Percentiles rank a stretch among this genome's conserved stretches.
Evolutionary conservation across 768 basidiomycete species (phyloP).

Genomic region (Sporobolomyces roseus): DNA sequence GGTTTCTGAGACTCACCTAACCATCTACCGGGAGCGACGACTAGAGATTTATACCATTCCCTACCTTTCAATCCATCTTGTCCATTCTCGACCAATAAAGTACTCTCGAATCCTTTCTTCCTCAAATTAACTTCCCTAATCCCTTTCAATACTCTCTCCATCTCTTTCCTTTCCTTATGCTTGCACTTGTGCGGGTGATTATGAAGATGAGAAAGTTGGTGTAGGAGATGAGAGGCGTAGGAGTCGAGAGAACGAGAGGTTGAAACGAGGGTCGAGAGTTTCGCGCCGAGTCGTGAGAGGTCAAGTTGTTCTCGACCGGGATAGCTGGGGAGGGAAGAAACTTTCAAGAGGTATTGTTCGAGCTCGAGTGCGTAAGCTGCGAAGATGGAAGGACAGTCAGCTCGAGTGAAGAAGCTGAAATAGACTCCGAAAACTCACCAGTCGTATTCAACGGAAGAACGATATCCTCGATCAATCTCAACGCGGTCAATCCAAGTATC

Average conservation of each 20-base stretch:
- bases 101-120: slow-evolving; percentile 40
- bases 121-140: slow-evolving; percentile 16
- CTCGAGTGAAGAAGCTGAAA: slow-evolving; percentile 54
- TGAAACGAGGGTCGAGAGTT: not conserved
- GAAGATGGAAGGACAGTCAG: not conserved
- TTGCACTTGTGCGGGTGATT: not conserved
- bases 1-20: slow-evolving; percentile 43
- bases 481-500: slow-evolving; percentile 37
- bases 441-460: slow-evolving; percentile 46
- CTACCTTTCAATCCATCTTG: slow-evolving; percentile 68
- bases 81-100: slow-evolving; percentile 64
- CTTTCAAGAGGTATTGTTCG: not conserved
- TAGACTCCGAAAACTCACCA: not conserved
- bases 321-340: not conserved
- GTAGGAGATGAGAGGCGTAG: not conserved
- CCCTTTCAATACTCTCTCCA: slow-evolving; percentile 48
- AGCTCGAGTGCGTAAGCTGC: slow-evolving; percentile 8
- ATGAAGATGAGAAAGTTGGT: not conserved
- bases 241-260: not conserved
- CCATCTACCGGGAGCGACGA: slow-evolving; percentile 67
- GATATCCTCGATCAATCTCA: slow-evolving; percentile 36
- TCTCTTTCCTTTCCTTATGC: slow-evolving; percentile 48
- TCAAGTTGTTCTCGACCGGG: slow-evolving; percentile 9
- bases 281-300: not conserved
- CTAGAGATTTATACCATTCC: slow-evolving; percentile 82